Base-by-base conservation (phyloP, 371 early-diverging fungal species). In the Mortierella sp. region DNA sequence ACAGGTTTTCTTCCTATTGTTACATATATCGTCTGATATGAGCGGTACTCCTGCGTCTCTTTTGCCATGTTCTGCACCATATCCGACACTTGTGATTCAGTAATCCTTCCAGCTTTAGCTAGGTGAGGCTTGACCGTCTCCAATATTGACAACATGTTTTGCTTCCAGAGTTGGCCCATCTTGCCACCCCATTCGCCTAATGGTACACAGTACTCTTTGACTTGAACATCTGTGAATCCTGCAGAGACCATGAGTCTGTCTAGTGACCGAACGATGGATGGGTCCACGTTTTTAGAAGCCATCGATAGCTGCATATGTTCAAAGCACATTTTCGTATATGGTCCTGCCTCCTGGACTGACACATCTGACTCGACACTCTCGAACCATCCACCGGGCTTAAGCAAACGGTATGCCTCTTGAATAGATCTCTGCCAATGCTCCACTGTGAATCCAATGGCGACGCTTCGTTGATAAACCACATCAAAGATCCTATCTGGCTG, bases 361-460 rank as follows among this genome's bases (percentile, higher is more conserved):
- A 68, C 66, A 49, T 81, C 83, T 1, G 83, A 68, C 49, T 84
- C 84, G 1, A 77, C 73, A 18, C 64, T 57, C 60, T 84, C 84
- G 32, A 81, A 74, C 54, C 69, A 84, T 9, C 77, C 84, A 20
- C 75, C 78, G 3, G 78, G 78, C n/a, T 77, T 77, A 35, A 77
- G 40, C 20, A 84, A n/a, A 11, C 84, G 75, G 30, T 32, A 69
- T 10, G 75, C 75, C 32, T 84, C 83, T 10, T 62, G 51, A 11
- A 84, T 58, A 0, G 73, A 65, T 1, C 64, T 64, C 6, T 79
- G 60, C 66, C 86, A 73, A 28, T 88, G 73, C 20, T 83, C 75
- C 0, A 77, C 76, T 6, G 88, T 85, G 59, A 89, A 72, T 24
- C 84, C 84, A 8, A 77, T 57, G 1, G 88, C 62, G 69, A 90